These are phyloP conservation scores for Pythium folliculosum DNA, from an alignment of 352 stramenopile species.

Conservation along the genomic window DNA sequence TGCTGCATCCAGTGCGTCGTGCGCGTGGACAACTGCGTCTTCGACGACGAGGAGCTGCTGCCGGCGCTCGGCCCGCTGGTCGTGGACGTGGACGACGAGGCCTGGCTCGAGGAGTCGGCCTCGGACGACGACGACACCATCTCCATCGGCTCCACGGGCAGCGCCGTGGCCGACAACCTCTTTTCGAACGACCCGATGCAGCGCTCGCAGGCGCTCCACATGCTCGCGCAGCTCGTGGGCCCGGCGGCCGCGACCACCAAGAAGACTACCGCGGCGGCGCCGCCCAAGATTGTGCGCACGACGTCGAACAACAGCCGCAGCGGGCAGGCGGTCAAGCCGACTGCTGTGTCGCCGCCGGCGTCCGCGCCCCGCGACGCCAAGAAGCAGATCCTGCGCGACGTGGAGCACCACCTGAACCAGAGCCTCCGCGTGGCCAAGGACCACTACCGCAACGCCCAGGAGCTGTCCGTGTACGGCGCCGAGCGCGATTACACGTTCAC, in stretches of 20 bases:
- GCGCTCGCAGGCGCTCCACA: slow-evolving; percentile 46
- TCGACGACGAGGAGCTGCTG: slow-evolving; percentile 61
- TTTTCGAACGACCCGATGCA: slow-evolving; percentile 43
- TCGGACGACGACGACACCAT: slow-evolving; percentile 33
- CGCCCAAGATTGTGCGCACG: background rate
- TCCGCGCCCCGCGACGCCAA: slow-evolving; percentile 12
- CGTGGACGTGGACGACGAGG: slow-evolving; percentile 39
- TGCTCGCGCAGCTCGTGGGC: slow-evolving; percentile 44
- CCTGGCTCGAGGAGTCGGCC: slow-evolving; percentile 39
- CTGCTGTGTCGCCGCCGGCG: too few relatives aligned
- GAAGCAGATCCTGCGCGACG: slow-evolving; percentile 31
- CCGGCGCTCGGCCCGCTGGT: slow-evolving; percentile 45
- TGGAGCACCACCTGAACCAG: slow-evolving; percentile 47
- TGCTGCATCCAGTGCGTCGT: slow-evolving; percentile 57
- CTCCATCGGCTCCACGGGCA: slow-evolving; percentile 30
- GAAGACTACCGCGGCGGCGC: too few relatives aligned
- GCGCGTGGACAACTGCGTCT: slow-evolving; percentile 56
- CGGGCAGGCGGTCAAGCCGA: background rate
- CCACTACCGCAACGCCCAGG: slow-evolving; percentile 17
- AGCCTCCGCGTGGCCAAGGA: slow-evolving; percentile 38
- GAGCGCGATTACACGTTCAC: slow-evolving; percentile 52
- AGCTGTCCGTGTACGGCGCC: slow-evolving; percentile 34
- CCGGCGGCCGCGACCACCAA: background rate
- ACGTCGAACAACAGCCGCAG: background rate
- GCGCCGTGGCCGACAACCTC: slow-evolving; percentile 37